Conservation (phyloP, 805 yeast species). For the Komagataella ulmi region DNA sequence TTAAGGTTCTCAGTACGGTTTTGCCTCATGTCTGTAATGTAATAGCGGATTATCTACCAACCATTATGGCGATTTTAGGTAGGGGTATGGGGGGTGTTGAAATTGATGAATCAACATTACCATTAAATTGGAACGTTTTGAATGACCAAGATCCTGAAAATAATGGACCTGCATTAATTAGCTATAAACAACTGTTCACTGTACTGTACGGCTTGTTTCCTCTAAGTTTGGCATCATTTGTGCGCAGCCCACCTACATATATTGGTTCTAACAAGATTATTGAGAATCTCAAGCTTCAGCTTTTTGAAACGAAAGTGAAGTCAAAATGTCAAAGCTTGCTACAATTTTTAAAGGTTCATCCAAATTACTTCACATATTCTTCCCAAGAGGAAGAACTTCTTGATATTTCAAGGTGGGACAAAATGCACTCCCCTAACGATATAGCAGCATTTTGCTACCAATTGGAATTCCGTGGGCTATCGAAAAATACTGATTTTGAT, state of each 20-base stretch:
- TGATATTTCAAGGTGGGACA: slow-evolving; percentile 13
- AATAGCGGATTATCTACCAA: not conserved
- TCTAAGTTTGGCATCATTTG: slow-evolving; percentile 27
- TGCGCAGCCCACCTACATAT: slow-evolving; percentile 26
- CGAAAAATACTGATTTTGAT: slow-evolving; percentile 6
- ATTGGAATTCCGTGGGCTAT: slow-evolving; percentile 7
- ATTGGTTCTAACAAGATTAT: slow-evolving; percentile 6
- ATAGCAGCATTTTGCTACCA: slow-evolving; percentile 20
- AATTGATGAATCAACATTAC: not conserved
- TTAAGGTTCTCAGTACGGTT: slow-evolving; percentile 18
- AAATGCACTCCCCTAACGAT: slow-evolving; percentile 20
- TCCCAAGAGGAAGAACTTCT: slow-evolving; percentile 20
- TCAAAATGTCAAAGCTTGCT: slow-evolving; percentile 15
- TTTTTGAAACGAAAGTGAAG: slow-evolving; percentile 12
- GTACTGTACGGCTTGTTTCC: slow-evolving; percentile 49
- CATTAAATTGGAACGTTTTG: slow-evolving; percentile 12
- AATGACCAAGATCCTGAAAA: slow-evolving; percentile 4
- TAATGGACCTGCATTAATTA: slow-evolving; percentile 8
- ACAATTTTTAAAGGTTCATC: slow-evolving; percentile 30
- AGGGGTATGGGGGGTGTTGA: not conserved
- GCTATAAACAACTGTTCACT: slow-evolving; percentile 25
- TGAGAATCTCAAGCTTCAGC: slow-evolving; percentile 1
- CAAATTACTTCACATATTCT: slow-evolving; percentile 23
- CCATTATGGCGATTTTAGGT: not conserved
- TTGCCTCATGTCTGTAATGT: slow-evolving; percentile 9